Evolutionary conservation across 176 grass and related monocot species (phyloP).

Genomic region (Puya raimondii): DNA sequence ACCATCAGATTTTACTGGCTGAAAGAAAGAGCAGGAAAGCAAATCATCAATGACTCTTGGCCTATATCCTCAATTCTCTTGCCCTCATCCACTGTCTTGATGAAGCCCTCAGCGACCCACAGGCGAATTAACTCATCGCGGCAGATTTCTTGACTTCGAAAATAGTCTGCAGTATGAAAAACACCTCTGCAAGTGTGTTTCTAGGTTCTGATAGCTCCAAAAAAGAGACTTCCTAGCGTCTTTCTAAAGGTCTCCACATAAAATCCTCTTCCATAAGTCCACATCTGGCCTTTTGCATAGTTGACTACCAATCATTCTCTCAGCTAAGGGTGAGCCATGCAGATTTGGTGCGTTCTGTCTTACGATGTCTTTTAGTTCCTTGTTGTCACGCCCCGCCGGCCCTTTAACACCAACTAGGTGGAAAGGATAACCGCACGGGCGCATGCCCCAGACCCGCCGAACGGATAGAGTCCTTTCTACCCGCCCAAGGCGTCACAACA

Average conservation of each 20-base stretch:
- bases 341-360: not conserved
- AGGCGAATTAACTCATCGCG: not conserved
- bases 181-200: conserved; percentile 15
- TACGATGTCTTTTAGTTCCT: not conserved
- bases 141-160: not conserved
- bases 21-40: conserved; percentile 3
- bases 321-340: conserved; percentile 19
- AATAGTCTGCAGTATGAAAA: conserved; percentile 26
- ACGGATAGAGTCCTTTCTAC: too few species aligned
- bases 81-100: not conserved
- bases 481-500: too few species aligned
- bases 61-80: not conserved
- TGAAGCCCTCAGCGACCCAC: conserved; percentile 18
- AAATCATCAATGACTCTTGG: conserved; percentile 13
- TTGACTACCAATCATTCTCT: not conserved
- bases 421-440: too few species aligned
- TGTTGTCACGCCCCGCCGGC: too few species aligned
- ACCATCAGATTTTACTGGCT: not conserved
- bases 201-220: conserved; percentile 26
- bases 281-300: not conserved
- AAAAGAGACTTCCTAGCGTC: conserved; percentile 19
- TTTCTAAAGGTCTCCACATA: not conserved
- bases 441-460: too few species aligned
- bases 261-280: conserved; percentile 7
- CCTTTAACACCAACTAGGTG: too few species aligned